Conservation (phyloP, 2,329 filamentous ascomycete genomes). For the Trichophaea hybrida region DNA sequence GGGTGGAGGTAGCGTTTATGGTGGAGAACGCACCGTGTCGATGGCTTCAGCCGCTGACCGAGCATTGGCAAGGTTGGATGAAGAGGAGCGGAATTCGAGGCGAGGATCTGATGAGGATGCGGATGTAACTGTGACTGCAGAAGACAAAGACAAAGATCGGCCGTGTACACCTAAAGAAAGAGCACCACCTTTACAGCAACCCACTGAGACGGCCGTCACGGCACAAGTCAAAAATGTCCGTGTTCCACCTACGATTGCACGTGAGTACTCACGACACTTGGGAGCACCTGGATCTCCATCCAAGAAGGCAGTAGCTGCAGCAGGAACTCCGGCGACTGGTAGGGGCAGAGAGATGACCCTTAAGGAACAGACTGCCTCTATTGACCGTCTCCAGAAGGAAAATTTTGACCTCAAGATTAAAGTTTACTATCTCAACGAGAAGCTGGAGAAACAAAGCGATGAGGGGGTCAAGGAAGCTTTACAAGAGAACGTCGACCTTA, state of each 20-base stretch:
- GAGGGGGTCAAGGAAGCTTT: slow-evolving; percentile 98
- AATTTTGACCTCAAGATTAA: slow-evolving; percentile 97
- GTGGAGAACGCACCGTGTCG: slow-evolving; percentile 26
- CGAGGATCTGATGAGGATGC: slow-evolving; percentile 31
- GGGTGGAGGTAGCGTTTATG: slow-evolving; percentile 29
- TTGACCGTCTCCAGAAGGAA: slow-evolving; percentile 90
- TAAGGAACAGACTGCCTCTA: slow-evolving; percentile 94
- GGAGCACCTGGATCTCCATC: slow-evolving; percentile 42
- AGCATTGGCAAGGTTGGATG: slow-evolving; percentile 43
- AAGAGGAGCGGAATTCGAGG: slow-evolving; percentile 35
- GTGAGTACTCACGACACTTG: slow-evolving; percentile 46
- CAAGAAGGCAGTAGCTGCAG: slow-evolving; percentile 40
- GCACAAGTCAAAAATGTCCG: slow-evolving; percentile 81
- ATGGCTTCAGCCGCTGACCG: slow-evolving; percentile 32
- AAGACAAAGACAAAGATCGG: slow-evolving; percentile 34
- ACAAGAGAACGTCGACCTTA: slow-evolving; percentile 88
- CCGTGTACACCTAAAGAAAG: slow-evolving; percentile 50
- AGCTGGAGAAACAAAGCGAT: slow-evolving; percentile 81
- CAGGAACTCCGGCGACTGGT: slow-evolving; percentile 40
- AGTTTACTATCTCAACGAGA: slow-evolving; percentile 91
- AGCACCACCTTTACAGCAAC: slow-evolving; percentile 43
- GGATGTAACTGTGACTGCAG: neutral
- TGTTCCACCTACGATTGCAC: slow-evolving; percentile 74
- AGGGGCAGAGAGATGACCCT: slow-evolving; percentile 64
- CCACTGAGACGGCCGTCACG: slow-evolving; percentile 77